Evolutionary conservation across 768 basidiomycete species (phyloP).

Genomic region (Clathrus columnatus): DNA sequence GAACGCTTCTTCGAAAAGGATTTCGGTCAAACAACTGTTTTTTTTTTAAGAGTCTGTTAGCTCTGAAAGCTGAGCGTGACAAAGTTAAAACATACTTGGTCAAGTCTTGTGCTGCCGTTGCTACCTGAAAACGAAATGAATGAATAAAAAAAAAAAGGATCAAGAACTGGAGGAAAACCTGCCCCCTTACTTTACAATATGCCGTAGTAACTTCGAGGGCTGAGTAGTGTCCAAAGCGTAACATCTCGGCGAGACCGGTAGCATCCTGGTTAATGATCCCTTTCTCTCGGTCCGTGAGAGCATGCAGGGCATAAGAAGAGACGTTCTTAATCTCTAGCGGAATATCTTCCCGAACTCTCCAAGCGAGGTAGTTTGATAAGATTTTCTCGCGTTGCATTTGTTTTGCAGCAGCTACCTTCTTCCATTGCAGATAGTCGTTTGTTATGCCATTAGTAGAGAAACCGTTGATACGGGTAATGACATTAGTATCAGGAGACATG

Average conservation of each 20-base stretch:
- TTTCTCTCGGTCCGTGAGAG: slow-evolving; percentile 23
- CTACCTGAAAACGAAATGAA: slow-evolving; percentile 17
- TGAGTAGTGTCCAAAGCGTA: slow-evolving; percentile 24
- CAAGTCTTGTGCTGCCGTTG: slow-evolving; percentile 23
- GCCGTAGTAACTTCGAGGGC: slow-evolving; percentile 31
- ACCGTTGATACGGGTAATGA: neutral
- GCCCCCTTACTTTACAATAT: slow-evolving; percentile 20
- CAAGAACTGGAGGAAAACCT: neutral
- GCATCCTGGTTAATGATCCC: slow-evolving; percentile 30
- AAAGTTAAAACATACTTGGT: slow-evolving; percentile 16
- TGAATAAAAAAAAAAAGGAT: neutral
- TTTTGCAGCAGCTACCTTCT: slow-evolving; percentile 2
- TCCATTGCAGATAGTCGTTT: slow-evolving; percentile 7
- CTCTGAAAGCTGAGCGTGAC: neutral
- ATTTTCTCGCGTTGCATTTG: slow-evolving; percentile 19
- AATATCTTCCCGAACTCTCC: slow-evolving; percentile 19
- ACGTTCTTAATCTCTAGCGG: slow-evolving; percentile 20
- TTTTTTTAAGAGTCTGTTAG: neutral
- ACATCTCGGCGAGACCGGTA: slow-evolving; percentile 22
- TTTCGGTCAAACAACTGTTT: slow-evolving; percentile 47
- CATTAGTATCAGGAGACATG: neutral
- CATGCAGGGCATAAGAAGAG: slow-evolving; percentile 19
- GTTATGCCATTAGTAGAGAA: neutral
- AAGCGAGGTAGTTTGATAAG: slow-evolving; percentile 19
- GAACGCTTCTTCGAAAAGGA: slow-evolving; percentile 46